Evolutionary conservation across 768 basidiomycete genomes (phyloP).

Genomic region (Chalciporus piperatus): DNA sequence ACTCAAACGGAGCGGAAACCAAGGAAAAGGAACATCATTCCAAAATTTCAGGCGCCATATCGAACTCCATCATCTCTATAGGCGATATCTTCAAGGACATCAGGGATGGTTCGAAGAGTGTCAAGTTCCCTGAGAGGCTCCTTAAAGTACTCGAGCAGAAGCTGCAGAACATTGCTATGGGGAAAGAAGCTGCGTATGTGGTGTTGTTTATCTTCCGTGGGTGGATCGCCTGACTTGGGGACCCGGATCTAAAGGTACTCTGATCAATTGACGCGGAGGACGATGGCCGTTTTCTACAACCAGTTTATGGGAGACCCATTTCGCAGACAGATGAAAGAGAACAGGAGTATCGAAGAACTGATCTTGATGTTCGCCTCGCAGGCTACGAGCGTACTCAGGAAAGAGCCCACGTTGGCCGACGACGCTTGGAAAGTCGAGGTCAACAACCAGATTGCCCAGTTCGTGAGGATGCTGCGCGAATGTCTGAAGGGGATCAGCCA

Average conservation of each 20-base stretch:
- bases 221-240: conserved; percentile 4
- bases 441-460: conserved; percentile 87
- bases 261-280: conserved; percentile 85
- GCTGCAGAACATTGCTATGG: conserved; percentile 91
- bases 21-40: conserved; percentile 66
- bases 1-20: conserved; percentile 35
- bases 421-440: conserved; percentile 94
- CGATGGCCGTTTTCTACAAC: conserved; percentile 90
- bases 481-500: conserved; percentile 69
- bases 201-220: background rate
- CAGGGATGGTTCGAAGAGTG: conserved; percentile 75
- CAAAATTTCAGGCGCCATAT: conserved; percentile 61
- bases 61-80: conserved; percentile 53
- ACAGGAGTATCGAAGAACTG: conserved; percentile 95
- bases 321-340: conserved; percentile 90
- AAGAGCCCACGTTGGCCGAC: conserved; percentile 77
- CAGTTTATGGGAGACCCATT: conserved; percentile 85
- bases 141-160: conserved; percentile 88
- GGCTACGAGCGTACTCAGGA: conserved; percentile 83
- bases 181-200: conserved; percentile 83
- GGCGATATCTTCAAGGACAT: conserved; percentile 81
- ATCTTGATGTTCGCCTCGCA: conserved; percentile 95
- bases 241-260: conserved; percentile 57
- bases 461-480: conserved; percentile 83
- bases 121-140: conserved; percentile 93